Percentiles rank a stretch among this genome's conserved stretches.
Evolutionary conservation across 2,329 filamentous ascomycete genomes (phyloP).

Genomic region (Fusarium musae): DNA sequence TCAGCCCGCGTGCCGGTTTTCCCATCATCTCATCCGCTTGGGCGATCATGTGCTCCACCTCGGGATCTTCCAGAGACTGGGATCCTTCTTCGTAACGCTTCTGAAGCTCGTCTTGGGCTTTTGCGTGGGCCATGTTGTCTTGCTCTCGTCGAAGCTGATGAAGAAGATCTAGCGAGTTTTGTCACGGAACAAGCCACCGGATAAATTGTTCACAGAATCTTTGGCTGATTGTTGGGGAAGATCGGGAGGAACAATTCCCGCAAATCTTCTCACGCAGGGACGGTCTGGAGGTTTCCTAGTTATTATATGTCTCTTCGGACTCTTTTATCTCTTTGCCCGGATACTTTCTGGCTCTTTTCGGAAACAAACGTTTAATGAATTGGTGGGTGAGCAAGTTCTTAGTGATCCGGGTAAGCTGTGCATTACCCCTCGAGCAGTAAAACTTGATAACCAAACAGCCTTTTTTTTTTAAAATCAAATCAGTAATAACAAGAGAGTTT

Average conservation of each 20-base stretch:
- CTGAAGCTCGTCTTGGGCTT: neutral
- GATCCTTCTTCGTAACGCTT: neutral
- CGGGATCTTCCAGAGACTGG: fast-evolving
- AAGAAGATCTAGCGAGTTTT: neutral
- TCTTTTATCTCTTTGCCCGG: neutral
- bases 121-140: neutral
- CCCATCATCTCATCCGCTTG: neutral
- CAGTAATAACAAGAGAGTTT: too few relatives aligned
- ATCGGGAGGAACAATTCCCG: neutral
- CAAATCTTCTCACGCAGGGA: neutral
- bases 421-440: too few relatives aligned
- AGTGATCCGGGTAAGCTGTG: neutral
- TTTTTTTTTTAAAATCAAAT: too few relatives aligned
- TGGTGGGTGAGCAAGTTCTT: neutral
- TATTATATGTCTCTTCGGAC: neutral
- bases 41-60: fast-evolving
- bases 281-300: neutral
- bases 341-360: neutral
- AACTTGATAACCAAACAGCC: too few relatives aligned
- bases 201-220: neutral
- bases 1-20: neutral
- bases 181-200: too few relatives aligned
- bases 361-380: fast-evolving
- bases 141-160: fast-evolving
- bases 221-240: neutral